Evolutionary conservation across 345 rosid genomes (phyloP).

Genomic region (Populus simonii): DNA sequence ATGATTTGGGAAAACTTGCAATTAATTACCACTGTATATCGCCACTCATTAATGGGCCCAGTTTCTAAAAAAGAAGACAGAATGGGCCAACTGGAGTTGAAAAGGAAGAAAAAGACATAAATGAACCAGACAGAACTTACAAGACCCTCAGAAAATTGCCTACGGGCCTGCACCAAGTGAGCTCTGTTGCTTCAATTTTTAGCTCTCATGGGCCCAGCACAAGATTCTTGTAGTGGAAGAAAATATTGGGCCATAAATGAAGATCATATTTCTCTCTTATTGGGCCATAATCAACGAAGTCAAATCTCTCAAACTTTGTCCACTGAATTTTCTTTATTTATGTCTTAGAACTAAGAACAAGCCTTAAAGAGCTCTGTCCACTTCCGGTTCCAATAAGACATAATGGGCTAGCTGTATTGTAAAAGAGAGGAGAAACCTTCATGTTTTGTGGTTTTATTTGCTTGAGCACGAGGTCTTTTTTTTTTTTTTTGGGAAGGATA

Average conservation of each 20-base stretch:
- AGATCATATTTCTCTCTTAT: not conserved
- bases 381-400: too few species aligned
- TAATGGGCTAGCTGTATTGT: too few species aligned
- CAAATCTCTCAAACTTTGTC: too few species aligned
- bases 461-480: too few species aligned
- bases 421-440: too few species aligned
- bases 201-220: not conserved
- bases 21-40: too few species aligned
- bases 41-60: not conserved
- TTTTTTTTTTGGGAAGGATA: too few species aligned
- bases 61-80: not conserved
- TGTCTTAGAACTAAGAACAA: too few species aligned
- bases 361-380: too few species aligned
- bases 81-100: not conserved
- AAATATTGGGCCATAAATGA: not conserved
- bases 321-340: too few species aligned
- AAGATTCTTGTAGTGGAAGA: not conserved
- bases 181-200: not conserved
- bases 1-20: too few species aligned
- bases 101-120: not conserved
- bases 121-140: not conserved
- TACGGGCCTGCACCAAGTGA: not conserved
- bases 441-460: too few species aligned
- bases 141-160: not conserved
- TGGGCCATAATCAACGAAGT: not conserved